phyloP scores from a whole-genome alignment of 2,329 filamentous ascomycete species.

The Aureobasidium sp. region DNA sequence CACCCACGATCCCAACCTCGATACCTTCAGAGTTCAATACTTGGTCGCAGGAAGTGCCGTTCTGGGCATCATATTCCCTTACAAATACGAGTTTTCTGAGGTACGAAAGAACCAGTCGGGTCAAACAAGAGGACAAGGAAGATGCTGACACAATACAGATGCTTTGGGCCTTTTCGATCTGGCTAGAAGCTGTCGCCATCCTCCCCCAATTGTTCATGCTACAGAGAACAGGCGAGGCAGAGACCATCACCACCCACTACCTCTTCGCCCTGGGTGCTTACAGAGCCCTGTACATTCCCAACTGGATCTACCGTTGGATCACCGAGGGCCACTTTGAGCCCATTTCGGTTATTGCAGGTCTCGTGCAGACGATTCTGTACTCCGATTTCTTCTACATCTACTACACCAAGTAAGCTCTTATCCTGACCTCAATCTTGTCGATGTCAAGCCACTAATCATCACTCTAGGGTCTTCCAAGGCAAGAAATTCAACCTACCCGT shows the following conservation, averaged over 20 bases:
- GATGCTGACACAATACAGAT: slow-evolving; percentile 40
- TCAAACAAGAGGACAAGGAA: neutral
- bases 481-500: slow-evolving; percentile 48
- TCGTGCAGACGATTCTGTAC: slow-evolving; percentile 91
- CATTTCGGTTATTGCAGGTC: slow-evolving; percentile 79
- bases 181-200: slow-evolving; percentile 95
- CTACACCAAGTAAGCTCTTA: slow-evolving; percentile 69
- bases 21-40: slow-evolving; percentile 97
- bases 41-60: slow-evolving; percentile 72
- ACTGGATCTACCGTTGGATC: slow-evolving; percentile 92
- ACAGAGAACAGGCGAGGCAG: slow-evolving; percentile 92
- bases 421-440: slow-evolving; percentile 13
- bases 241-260: slow-evolving; percentile 99
- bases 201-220: slow-evolving; percentile 97
- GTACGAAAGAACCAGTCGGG: slow-evolving; percentile 13
- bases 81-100: slow-evolving; percentile 68
- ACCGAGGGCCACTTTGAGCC: slow-evolving; percentile 73
- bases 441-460: neutral
- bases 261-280: slow-evolving; percentile 89
- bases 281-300: slow-evolving; percentile 92
- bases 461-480: slow-evolving; percentile 40
- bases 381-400: slow-evolving; percentile 99
- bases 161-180: slow-evolving; percentile 95
- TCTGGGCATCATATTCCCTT: slow-evolving; percentile 74
- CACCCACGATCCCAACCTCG: slow-evolving; percentile 91